Evolutionary conservation across 768 basidiomycete species (phyloP), one percentile per base, ranked within the genome.

Genomic region (Suillus weaverae): DNA sequence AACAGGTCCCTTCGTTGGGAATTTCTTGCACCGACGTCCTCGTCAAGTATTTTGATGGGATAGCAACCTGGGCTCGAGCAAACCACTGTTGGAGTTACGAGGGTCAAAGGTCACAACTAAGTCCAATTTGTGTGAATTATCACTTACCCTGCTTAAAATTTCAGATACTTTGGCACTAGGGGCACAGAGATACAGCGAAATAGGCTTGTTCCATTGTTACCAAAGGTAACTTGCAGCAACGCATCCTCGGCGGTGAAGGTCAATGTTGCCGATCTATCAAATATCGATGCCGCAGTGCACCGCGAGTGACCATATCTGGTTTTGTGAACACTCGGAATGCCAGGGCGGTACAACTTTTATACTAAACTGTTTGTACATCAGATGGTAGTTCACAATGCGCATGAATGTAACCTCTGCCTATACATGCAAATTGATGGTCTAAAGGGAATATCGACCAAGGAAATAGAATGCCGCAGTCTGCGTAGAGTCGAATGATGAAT

Each of bases 21-120:
- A 26, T 61, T 16, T 64, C 62, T 16, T 64, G 66, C 26, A 44
- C 75, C 46, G 74, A 78, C 64, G 26, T 32, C 0, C 64, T 73
- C 50, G 43, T 77, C 18, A 43, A 60, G 53, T 77, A 76, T 64
- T 53, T 76, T 48, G 46, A 69, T 11, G 64, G 68, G n/a, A 41
- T 76, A 8, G 75, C 62, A 41, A 71, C 71, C 55, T 75, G 72
- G 74, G 70, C 70, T 10, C 69, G 73, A 26, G 64, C 43, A 39
- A 70, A 71, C 30, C 68, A 71, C 36, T 69, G 62, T 41, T 78
- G 77, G 77, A 70, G 67, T 54, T 77, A 74, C 68, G 76, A 77
- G 63, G 67, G 70, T 30, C 63, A 62, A 53, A 55, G 76, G 30
- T 77, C 11, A 26, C 22, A 7, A 46, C 43, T 10, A 44, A 44